Conservation (phyloP, 2,329 filamentous ascomycete genomes). For the Volutella citrinella region DNA sequence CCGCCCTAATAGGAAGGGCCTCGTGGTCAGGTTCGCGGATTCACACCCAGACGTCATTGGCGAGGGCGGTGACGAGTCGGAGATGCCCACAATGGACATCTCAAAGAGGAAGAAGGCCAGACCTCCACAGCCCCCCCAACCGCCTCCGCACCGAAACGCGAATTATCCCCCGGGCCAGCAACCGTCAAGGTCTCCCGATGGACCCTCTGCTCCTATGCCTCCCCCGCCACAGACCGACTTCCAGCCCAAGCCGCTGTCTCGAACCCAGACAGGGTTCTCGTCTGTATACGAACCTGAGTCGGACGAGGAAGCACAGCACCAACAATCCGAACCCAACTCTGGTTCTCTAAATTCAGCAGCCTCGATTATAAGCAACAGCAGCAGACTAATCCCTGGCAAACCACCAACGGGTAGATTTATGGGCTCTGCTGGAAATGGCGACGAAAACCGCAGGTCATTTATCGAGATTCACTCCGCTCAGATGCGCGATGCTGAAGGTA, state of each 20-base stretch:
- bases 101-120: conserved; percentile 52
- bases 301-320: conserved; percentile 16
- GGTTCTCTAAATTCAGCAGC: conserved; percentile 12
- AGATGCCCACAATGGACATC: conserved; percentile 69
- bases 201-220: conserved; percentile 8
- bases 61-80: conserved; percentile 84
- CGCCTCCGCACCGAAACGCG: conserved; percentile 22
- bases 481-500: conserved; percentile 59
- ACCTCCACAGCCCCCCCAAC: conserved; percentile 34
- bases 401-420: conserved; percentile 39
- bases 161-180: conserved; percentile 9
- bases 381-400: conserved; percentile 30
- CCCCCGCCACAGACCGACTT: conserved; percentile 41
- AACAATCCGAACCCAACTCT: too few relatives aligned
- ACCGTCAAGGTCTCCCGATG: conserved; percentile 8
- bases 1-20: conserved; percentile 58
- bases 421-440: conserved; percentile 38
- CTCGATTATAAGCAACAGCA: not conserved
- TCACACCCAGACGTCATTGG: conserved; percentile 79
- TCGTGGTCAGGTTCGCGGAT: conserved; percentile 72
- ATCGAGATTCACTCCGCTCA: conserved; percentile 58
- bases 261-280: conserved; percentile 24
- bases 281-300: conserved; percentile 23
- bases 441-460: conserved; percentile 55
- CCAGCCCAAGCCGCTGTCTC: conserved; percentile 46